Conservation (phyloP, 2,329 filamentous ascomycete genomes). For the Trichophyton schoenleinii region DNA sequence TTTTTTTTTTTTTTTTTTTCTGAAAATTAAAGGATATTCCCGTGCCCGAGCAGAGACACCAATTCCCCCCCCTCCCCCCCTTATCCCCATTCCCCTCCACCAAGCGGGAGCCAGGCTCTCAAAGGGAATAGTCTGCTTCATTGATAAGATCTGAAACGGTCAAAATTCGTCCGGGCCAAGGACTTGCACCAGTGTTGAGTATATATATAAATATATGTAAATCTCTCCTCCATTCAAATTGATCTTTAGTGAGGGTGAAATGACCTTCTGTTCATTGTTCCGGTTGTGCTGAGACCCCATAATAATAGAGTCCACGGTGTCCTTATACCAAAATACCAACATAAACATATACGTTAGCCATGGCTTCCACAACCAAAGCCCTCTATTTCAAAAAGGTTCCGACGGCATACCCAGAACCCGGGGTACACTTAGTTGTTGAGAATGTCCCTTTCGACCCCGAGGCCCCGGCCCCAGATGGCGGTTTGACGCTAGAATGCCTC, state of each 20-base stretch:
- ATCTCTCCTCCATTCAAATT: neutral
- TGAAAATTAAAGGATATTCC: neutral
- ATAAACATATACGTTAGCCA: neutral
- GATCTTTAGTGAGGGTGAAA: neutral
- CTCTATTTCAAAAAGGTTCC: conserved; percentile 63
- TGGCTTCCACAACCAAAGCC: conserved; percentile 50
- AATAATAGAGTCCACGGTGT: neutral
- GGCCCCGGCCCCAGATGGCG: conserved; percentile 46
- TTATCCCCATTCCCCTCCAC: neutral
- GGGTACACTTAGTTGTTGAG: conserved; percentile 59
- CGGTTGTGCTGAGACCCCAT: neutral
- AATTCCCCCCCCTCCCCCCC: neutral
- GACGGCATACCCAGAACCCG: conserved; percentile 52
- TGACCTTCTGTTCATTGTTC: neutral
- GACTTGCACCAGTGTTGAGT: neutral
- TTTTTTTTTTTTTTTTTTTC: neutral
- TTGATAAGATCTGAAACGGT: neutral
- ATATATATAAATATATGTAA: neutral
- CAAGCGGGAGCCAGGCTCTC: neutral
- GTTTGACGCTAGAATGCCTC: conserved; percentile 56
- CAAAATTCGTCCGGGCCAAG: neutral
- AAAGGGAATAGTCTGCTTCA: neutral
- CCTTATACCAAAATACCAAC: neutral
- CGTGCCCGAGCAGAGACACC: neutral
- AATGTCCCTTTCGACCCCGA: conserved; percentile 52